A percentile compares a stretch with the other conserved stretches of the same genome.
Conservation (phyloP, 2,329 filamentous ascomycete genomes). For the Cercospora brassicicola region DNA sequence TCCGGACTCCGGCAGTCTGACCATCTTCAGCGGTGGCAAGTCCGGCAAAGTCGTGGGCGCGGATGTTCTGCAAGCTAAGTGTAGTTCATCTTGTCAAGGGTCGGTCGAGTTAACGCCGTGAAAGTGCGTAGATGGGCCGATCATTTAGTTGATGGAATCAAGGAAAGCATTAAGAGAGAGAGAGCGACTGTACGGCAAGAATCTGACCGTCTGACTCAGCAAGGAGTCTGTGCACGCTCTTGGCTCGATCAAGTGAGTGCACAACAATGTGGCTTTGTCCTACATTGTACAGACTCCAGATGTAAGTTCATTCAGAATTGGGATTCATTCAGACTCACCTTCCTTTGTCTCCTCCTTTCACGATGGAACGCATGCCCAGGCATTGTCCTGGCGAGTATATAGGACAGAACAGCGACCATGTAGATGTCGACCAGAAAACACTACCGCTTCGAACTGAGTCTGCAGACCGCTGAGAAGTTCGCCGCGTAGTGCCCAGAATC, state of each 20-base stretch:
- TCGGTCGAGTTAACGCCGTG: neutral
- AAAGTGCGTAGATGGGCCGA: neutral
- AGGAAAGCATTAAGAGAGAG: neutral
- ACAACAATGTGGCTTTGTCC: neutral
- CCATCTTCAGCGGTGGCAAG: neutral
- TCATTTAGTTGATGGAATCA: neutral
- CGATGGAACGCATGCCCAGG: neutral
- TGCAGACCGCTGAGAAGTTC: neutral
- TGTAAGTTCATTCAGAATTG: too few relatives aligned
- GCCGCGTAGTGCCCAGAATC: constrained; percentile 20
- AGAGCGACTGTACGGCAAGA: neutral
- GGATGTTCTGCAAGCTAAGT: neutral
- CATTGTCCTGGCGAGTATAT: neutral
- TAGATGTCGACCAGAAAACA: neutral
- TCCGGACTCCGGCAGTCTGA: neutral
- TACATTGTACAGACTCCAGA: too few relatives aligned
- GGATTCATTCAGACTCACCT: neutral
- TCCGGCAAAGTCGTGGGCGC: neutral
- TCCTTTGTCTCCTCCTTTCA: neutral
- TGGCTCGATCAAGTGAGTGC: neutral
- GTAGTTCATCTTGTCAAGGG: neutral
- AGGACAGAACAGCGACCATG: neutral
- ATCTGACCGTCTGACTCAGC: neutral
- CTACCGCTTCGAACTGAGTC: neutral
- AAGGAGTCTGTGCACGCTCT: neutral